Percentiles rank a stretch among this genome's conserved stretches.
Evolutionary conservation across 768 basidiomycete genomes (phyloP).

Genomic region (Hygrocybe punicea): DNA sequence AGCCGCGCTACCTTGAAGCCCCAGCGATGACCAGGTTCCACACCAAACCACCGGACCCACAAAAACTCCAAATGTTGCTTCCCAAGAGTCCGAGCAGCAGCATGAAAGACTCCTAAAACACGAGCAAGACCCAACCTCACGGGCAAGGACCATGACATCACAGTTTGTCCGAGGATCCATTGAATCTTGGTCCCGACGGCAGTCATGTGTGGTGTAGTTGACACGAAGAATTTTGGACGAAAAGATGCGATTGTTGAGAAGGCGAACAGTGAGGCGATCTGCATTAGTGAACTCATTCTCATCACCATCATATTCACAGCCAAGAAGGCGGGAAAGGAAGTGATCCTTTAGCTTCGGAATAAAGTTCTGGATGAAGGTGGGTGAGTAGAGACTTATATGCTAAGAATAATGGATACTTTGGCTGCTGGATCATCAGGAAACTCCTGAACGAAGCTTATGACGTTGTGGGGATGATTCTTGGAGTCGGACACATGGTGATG

Average conservation of each 20-base stretch:
- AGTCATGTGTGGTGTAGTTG: slow-evolving; percentile 46
- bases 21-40: background rate
- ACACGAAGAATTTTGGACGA: slow-evolving; percentile 32
- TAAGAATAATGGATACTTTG: slow-evolving; percentile 7
- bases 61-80: slow-evolving; percentile 17
- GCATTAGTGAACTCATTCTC: slow-evolving; percentile 14
- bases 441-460: slow-evolving; percentile 11
- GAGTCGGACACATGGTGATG: slow-evolving; percentile 20
- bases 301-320: slow-evolving; percentile 13
- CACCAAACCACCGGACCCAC: slow-evolving; percentile 16
- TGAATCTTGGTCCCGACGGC: slow-evolving; percentile 39
- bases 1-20: slow-evolving; percentile 20
- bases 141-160: slow-evolving; percentile 35
- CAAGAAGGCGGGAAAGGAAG: slow-evolving; percentile 24
- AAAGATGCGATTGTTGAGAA: slow-evolving; percentile 28
- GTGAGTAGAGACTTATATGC: too few relatives aligned
- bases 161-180: slow-evolving; percentile 38
- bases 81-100: slow-evolving; percentile 6
- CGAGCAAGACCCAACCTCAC: slow-evolving; percentile 12
- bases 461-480: slow-evolving; percentile 5
- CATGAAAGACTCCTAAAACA: slow-evolving; percentile 8
- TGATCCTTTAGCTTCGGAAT: slow-evolving; percentile 28
- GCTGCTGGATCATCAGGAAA: slow-evolving; percentile 18
- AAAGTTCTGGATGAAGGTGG: slow-evolving; percentile 19
- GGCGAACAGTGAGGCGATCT: slow-evolving; percentile 17